These are phyloP conservation scores for Firmiana major DNA, from an alignment of 345 rosid genomes.

Conservation along the genomic window DNA sequence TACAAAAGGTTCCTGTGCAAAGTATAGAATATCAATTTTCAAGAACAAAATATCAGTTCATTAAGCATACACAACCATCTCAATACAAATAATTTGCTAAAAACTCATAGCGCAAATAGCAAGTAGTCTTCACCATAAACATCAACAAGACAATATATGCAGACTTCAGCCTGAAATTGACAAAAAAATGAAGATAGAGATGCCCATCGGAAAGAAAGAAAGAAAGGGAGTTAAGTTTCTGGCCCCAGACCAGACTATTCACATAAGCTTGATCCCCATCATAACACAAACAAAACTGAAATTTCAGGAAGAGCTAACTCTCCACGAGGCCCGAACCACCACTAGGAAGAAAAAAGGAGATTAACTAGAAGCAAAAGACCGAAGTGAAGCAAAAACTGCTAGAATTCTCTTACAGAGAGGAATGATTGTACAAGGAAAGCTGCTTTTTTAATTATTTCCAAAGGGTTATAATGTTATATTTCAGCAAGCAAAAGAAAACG, in stretches of 20 bases:
- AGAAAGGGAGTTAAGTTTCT: neutral
- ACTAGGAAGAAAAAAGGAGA: neutral
- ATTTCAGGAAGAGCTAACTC: neutral
- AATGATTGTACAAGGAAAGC: neutral
- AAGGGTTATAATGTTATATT: too few relatives aligned
- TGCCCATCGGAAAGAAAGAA: neutral
- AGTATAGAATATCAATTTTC: conserved; percentile 3
- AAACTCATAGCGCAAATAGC: too few relatives aligned
- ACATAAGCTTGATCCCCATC: neutral
- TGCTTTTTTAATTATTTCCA: neutral
- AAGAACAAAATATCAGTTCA: neutral
- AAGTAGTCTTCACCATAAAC: neutral
- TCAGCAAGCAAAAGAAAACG: too few relatives aligned
- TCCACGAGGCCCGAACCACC: neutral
- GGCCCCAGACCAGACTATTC: neutral
- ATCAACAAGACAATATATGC: too few relatives aligned
- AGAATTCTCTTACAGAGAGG: neutral
- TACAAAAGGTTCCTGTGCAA: conserved; percentile 56
- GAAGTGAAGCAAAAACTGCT: neutral
- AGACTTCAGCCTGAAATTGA: neutral
- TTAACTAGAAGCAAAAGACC: neutral
- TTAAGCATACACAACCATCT: too few relatives aligned
- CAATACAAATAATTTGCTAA: too few relatives aligned
- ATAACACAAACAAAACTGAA: neutral
- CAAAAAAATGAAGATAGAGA: neutral